Evolutionary conservation across 2,329 filamentous ascomycete species (phyloP), one percentile per base, ranked within the genome.

Genomic region (Gliomastix tumulicola): DNA sequence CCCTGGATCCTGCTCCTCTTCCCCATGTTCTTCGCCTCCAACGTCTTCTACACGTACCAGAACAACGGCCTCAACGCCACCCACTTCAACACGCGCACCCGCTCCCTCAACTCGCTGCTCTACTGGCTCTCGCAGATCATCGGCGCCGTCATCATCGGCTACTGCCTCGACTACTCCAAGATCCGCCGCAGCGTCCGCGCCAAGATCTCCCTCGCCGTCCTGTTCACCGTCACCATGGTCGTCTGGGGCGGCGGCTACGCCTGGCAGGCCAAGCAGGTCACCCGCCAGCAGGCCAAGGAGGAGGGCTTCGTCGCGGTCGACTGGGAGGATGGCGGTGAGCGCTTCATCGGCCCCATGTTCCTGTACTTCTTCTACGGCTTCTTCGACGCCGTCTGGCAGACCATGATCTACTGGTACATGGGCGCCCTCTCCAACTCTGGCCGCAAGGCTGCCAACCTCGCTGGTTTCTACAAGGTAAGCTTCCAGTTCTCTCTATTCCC

Each of bases 361-460:
- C 64, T 94, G 36, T 94, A 88, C 67, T 86, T 94, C 51, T 89
- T 89, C 61, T 94, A 92, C 56, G 88, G 88, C 28, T 82, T 92
- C 60, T 92, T 82, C 49, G 90, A 96, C 56, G 87, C 89, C 30
- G 76, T 81, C 37, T 96, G 88, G 82, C 90, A 97, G 67, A 90
- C 88, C 1, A 80, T 71, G 51, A 81, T 89, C 34, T 96, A 97
- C 70, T 96, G 89, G 89, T 89, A 84, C 67, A 95, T 97, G 84
- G 90, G 90, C 35, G 78, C 89, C 7, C 71, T 96, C 30, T 89
- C 86, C 55, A 97, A 97, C 75, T 94, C 90, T 44, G 79, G 85
- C 42, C 87, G 89, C 59, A 90, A 88, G 60, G 76, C 90, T 20
- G 89, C 90, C 65, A 95, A 96, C 68, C 84, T 90, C 53, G 84